Evolutionary conservation across 2,329 filamentous ascomycete species (phyloP).

Genomic region (Ophiobolus disseminans): DNA sequence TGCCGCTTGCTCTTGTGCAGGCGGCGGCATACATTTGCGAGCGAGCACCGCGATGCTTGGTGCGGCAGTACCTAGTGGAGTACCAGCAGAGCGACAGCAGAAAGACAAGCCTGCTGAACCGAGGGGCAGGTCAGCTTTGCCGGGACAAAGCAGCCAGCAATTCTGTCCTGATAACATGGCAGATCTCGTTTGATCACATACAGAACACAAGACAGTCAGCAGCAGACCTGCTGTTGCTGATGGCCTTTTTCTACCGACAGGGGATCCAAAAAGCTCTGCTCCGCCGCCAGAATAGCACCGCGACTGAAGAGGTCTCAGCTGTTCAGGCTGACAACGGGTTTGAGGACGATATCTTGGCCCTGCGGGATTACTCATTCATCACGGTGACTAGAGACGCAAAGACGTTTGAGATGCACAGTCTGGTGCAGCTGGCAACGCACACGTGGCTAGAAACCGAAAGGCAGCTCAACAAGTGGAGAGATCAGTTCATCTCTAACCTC

Average conservation of each 20-base stretch:
- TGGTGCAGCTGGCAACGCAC: conserved; percentile 14
- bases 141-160: conserved; percentile 44
- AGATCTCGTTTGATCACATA: conserved; percentile 45
- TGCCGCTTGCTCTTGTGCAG: background rate
- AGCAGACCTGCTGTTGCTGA: conserved; percentile 54
- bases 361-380: conserved; percentile 22
- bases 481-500: conserved; percentile 11
- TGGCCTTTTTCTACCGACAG: conserved; percentile 57
- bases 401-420: conserved; percentile 1
- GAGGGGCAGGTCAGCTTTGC: conserved; percentile 37
- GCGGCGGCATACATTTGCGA: too few species aligned
- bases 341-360: conserved; percentile 12
- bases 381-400: background rate
- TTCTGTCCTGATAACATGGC: conserved; percentile 49
- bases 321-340: conserved; percentile 10
- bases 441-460: conserved; percentile 11
- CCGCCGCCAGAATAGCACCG: background rate
- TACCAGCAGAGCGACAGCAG: conserved; percentile 47
- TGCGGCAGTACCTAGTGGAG: conserved; percentile 48
- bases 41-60: conserved; percentile 17
- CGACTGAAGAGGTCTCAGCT: too few species aligned
- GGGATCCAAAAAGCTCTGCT: conserved; percentile 50
- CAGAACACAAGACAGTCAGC: conserved; percentile 35
- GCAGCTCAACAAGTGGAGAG: conserved; percentile 7
- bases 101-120: conserved; percentile 19